These are phyloP conservation scores for Candolleomyces eurysporus DNA, from an alignment of 768 basidiomycete species.

Conservation along the genomic window DNA sequence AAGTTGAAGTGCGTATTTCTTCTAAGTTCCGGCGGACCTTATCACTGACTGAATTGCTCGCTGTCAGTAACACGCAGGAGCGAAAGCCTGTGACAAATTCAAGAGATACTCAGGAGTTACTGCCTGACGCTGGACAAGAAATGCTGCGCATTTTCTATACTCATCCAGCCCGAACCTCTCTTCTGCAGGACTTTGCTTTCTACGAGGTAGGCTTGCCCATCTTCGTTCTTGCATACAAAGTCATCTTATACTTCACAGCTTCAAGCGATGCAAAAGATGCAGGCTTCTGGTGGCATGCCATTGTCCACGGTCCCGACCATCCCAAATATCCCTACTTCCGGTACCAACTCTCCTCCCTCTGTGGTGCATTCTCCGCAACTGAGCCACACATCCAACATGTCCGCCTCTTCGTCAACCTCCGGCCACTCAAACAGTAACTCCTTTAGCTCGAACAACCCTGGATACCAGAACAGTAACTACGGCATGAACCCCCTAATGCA, in stretches of 20 bases:
- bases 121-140: constrained; percentile 94
- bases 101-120: constrained; percentile 94
- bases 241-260: constrained; percentile 41
- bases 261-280: constrained; percentile 82
- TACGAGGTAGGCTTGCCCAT: constrained; percentile 64
- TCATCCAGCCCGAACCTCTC: constrained; percentile 88
- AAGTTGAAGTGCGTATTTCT: constrained; percentile 63
- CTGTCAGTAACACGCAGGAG: constrained; percentile 87
- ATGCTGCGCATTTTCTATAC: constrained; percentile 95
- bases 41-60: constrained; percentile 12
- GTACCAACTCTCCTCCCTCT: constrained; percentile 38
- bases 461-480: constrained; percentile 38
- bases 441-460: constrained; percentile 13
- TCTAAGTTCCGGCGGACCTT: not conserved
- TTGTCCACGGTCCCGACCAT: constrained; percentile 39
- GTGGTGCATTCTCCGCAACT: constrained; percentile 40
- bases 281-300: constrained; percentile 25
- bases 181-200: constrained; percentile 91
- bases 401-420: constrained; percentile 36
- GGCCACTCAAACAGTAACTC: constrained; percentile 50
- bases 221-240: not conserved
- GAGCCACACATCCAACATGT: constrained; percentile 24
- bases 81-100: constrained; percentile 98
- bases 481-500: constrained; percentile 59
- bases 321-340: constrained; percentile 16